Percentiles rank a stretch among this genome's conserved stretches.
These are phyloP conservation scores for Echinochloa phyllopogon DNA, from an alignment of 176 grass and related monocot species.

Conservation along the genomic window DNA sequence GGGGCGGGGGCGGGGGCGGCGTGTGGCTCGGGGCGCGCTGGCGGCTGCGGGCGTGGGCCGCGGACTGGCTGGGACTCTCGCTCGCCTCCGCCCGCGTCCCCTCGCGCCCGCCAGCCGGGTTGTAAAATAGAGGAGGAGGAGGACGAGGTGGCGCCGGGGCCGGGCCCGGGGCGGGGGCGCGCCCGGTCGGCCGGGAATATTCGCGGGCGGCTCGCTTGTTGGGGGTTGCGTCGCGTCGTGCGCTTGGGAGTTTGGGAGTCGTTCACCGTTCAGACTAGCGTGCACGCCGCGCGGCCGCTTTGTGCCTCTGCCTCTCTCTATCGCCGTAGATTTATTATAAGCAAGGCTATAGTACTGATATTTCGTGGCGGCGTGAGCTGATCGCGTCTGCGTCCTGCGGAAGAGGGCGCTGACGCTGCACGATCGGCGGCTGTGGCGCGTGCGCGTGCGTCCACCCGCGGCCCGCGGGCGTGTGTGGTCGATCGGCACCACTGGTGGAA, in stretches of 20 bases:
- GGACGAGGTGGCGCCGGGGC: background rate
- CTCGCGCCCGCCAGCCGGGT: background rate
- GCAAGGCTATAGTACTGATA: too few species aligned
- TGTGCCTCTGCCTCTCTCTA: too few species aligned
- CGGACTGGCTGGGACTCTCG: background rate
- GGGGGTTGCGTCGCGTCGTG: background rate
- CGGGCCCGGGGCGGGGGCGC: background rate
- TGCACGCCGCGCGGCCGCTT: too few species aligned
- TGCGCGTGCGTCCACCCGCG: background rate
- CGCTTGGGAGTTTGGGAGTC: too few species aligned
- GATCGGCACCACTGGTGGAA: background rate
- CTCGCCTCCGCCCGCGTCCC: background rate
- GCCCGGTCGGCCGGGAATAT: slow-evolving; percentile 12
- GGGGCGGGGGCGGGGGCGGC: background rate
- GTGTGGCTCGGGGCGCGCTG: background rate
- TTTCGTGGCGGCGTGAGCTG: too few species aligned
- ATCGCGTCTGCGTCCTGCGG: too few species aligned
- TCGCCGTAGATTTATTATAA: too few species aligned
- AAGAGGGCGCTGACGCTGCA: too few species aligned
- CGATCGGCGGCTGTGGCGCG: background rate
- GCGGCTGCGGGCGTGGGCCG: background rate
- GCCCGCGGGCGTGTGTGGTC: background rate
- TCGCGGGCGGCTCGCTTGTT: background rate
- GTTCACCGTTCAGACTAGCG: too few species aligned
- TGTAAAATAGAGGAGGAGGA: background rate